These are phyloP conservation scores for Halophytophthora batemanensis DNA, from an alignment of 352 stramenopile species.

Conservation along the genomic window DNA sequence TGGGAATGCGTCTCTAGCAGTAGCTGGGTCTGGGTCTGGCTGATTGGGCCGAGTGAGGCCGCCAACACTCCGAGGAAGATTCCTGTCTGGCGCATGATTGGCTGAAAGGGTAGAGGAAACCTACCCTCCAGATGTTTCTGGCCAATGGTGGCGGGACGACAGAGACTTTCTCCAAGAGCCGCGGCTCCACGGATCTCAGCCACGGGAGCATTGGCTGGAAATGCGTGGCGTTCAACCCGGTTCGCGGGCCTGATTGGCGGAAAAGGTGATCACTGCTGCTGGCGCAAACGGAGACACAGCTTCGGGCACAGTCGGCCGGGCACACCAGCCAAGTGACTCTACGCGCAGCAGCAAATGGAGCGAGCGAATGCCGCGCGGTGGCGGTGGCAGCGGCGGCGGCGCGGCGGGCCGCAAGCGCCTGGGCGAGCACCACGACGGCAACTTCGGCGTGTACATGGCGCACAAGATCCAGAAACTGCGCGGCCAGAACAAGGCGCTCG, in stretches of 20 bases:
- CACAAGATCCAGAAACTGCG: conserved; percentile 91
- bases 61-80: background rate
- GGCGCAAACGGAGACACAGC: no score
- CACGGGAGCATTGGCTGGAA: no score
- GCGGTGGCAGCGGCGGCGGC: conserved; percentile 18
- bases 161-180: no score
- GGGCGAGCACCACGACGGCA: conserved; percentile 85
- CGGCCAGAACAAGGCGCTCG: conserved; percentile 56
- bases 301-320: no score
- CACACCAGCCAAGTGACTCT: no score
- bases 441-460: conserved; percentile 88
- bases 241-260: background rate
- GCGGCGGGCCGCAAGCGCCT: conserved; percentile 34
- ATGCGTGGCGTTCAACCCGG: no score
- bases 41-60: no score
- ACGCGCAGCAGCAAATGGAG: no score
- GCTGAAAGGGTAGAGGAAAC: background rate
- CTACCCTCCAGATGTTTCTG: conserved; percentile 6
- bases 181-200: no score
- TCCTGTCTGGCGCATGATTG: background rate
- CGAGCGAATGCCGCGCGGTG: conserved; percentile 2
- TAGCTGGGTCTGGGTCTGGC: no score
- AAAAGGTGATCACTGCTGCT: background rate
- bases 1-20: no score
- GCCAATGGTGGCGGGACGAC: no score